These are phyloP conservation scores for Pelargonium cotyledonis DNA, from an alignment of 441 rosid species.

Conservation along the genomic window DNA sequence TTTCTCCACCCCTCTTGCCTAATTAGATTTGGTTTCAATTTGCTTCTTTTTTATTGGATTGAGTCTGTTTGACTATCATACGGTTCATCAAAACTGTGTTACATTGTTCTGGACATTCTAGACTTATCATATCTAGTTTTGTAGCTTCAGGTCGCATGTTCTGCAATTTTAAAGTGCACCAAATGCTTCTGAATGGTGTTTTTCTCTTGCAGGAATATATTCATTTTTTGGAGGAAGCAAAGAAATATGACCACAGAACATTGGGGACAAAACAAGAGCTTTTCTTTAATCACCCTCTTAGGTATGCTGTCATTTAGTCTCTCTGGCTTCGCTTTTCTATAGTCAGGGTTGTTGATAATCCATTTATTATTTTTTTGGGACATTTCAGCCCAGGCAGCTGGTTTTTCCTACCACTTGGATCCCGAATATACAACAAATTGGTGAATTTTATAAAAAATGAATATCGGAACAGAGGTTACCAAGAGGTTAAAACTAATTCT, in stretches of 20 bases:
- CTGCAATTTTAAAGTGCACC: neutral
- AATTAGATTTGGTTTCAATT: neutral
- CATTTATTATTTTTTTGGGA: constrained; percentile 19
- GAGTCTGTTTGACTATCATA: neutral
- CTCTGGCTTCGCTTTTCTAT: constrained; percentile 1
- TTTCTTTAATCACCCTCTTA: constrained; percentile 80
- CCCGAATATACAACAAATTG: constrained; percentile 82
- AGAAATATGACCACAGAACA: constrained; percentile 85
- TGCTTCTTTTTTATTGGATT: neutral
- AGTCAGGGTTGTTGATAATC: constrained; percentile 14
- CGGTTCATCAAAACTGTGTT: neutral
- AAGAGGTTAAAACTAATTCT: constrained; percentile 50
- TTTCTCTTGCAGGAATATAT: constrained; percentile 57
- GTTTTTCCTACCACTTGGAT: constrained; percentile 93
- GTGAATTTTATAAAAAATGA: constrained; percentile 66
- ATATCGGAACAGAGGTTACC: constrained; percentile 83
- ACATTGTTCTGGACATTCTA: neutral
- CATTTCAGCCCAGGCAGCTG: constrained; percentile 93
- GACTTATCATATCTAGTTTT: neutral
- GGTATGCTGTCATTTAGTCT: constrained; percentile 34
- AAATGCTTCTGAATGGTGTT: constrained; percentile 7
- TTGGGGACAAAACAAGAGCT: constrained; percentile 92
- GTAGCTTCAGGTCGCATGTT: neutral
- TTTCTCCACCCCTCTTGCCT: neutral
- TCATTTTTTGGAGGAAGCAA: constrained; percentile 70